phyloP scores from a whole-genome alignment of 495 filamentous ascomycete species.

The Bathelium albidoporum region DNA sequence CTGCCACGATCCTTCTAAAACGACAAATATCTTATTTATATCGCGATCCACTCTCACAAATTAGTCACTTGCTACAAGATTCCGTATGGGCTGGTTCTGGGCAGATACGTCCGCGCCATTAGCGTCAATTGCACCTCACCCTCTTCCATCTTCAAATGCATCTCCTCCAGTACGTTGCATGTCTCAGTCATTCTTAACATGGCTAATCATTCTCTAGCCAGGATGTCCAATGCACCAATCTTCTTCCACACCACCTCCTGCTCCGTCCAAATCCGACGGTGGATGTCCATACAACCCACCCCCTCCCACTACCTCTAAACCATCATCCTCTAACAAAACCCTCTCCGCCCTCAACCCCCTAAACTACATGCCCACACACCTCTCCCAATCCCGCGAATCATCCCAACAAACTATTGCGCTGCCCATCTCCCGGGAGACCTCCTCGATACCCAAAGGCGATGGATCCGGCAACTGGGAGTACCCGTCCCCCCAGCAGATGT shows the following conservation, averaged over 20 bases:
- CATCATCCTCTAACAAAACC: constrained; percentile 30
- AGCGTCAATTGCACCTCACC: constrained; percentile 37
- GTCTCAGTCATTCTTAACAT: constrained; percentile 18
- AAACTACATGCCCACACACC: constrained; percentile 87
- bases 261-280: constrained; percentile 35
- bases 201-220: constrained; percentile 44
- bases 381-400: constrained; percentile 67
- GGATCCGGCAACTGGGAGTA: constrained; percentile 83
- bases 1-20: neutral
- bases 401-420: constrained; percentile 57
- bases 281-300: constrained; percentile 37
- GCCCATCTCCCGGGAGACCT: constrained; percentile 65
- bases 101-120: constrained; percentile 51
- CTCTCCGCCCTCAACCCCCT: constrained; percentile 77
- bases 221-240: constrained; percentile 84
- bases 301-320: constrained; percentile 28
- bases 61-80: too few relatives aligned
- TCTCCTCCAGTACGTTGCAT: constrained; percentile 58
- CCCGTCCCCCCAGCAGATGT: constrained; percentile 97
- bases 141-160: constrained; percentile 31
- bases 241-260: constrained; percentile 34
- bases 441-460: constrained; percentile 77
- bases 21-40: neutral
- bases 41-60: too few relatives aligned
- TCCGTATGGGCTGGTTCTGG: constrained; percentile 95